Conservation (phyloP, 1,284 basidiomycete genomes). For the Cerioporus squamosus region DNA sequence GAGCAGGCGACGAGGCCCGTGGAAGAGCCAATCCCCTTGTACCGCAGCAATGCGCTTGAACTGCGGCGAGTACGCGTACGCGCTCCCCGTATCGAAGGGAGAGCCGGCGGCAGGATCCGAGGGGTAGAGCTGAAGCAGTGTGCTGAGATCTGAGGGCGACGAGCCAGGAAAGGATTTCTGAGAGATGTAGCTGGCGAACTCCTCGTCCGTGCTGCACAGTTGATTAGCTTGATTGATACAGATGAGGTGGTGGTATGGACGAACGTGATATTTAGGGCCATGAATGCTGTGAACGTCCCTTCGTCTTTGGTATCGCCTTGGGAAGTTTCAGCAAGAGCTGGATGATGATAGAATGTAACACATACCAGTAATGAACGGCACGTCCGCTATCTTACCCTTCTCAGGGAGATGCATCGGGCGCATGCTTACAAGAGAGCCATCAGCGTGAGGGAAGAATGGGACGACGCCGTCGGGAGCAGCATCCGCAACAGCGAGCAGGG, state of each 20-base stretch:
- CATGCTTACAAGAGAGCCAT: slow-evolving; percentile 39
- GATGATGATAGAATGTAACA: neutral
- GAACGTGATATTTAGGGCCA: slow-evolving; percentile 28
- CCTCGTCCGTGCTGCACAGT: neutral
- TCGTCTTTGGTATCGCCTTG: slow-evolving; percentile 36
- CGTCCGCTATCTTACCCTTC: slow-evolving; percentile 33
- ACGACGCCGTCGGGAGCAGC: neutral
- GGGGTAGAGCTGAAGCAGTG: too few species aligned
- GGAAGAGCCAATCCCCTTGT: slow-evolving; percentile 35
- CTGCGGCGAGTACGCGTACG: too few species aligned
- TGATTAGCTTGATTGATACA: neutral
- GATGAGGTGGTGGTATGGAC: neutral
- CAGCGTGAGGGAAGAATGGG: slow-evolving; percentile 10
- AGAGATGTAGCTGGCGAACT: too few species aligned
- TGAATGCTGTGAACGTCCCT: slow-evolving; percentile 32
- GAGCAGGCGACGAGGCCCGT: slow-evolving; percentile 42
- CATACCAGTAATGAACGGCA: slow-evolving; percentile 37
- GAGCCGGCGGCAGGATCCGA: too few species aligned
- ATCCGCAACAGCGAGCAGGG: neutral
- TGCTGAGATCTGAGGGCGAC: too few species aligned
- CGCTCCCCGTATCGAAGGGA: too few species aligned
- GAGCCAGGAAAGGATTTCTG: too few species aligned
- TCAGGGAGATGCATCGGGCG: slow-evolving; percentile 30
- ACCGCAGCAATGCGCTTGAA: too few species aligned
- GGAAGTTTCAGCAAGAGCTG: neutral